Percentiles rank a stretch among this genome's conserved stretches.
Evolutionary conservation across 768 basidiomycete species (phyloP).

Genomic region (Pisolithus orientalis): DNA sequence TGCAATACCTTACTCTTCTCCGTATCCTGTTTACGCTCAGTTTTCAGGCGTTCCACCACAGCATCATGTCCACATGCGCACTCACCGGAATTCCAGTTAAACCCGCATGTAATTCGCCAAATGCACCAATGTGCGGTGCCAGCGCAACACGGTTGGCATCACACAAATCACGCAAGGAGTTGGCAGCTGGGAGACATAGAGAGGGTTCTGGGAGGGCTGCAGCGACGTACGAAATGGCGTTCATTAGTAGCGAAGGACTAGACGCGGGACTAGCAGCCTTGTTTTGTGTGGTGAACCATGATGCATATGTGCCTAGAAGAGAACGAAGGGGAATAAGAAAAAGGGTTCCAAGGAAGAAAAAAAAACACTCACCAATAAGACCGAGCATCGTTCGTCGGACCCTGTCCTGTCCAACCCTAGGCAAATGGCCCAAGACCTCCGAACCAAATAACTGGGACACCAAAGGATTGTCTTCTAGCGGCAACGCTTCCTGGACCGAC

Average conservation of each 20-base stretch:
- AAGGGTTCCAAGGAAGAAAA: neutral
- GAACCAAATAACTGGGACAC: conserved; percentile 65
- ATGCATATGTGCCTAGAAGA: conserved; percentile 59
- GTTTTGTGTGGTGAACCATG: conserved; percentile 66
- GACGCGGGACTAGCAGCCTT: conserved; percentile 21
- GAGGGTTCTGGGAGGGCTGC: conserved; percentile 60
- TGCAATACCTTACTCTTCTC: conserved; percentile 90
- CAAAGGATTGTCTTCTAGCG: conserved; percentile 46
- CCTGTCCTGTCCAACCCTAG: conserved; percentile 55
- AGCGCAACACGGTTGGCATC: conserved; percentile 84
- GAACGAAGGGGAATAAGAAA: neutral
- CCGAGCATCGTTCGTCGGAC: conserved; percentile 69
- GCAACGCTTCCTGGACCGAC: conserved; percentile 83
- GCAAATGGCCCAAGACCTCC: conserved; percentile 62
- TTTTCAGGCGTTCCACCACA: neutral
- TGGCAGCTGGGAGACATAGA: conserved; percentile 68
- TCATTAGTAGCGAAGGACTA: conserved; percentile 49
- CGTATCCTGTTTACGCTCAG: conserved; percentile 45
- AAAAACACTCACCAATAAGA: conserved; percentile 56
- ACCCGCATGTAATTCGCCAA: conserved; percentile 77
- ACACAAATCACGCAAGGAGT: conserved; percentile 78
- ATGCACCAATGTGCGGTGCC: conserved; percentile 77
- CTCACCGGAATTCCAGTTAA: conserved; percentile 69
- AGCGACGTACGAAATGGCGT: conserved; percentile 62
- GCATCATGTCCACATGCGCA: conserved; percentile 1